A percentile compares a stretch with the other conserved stretches of the same genome.
Evolutionary conservation across 257 asterid genomes (phyloP).

Genomic region (Lycium ferocissimum): DNA sequence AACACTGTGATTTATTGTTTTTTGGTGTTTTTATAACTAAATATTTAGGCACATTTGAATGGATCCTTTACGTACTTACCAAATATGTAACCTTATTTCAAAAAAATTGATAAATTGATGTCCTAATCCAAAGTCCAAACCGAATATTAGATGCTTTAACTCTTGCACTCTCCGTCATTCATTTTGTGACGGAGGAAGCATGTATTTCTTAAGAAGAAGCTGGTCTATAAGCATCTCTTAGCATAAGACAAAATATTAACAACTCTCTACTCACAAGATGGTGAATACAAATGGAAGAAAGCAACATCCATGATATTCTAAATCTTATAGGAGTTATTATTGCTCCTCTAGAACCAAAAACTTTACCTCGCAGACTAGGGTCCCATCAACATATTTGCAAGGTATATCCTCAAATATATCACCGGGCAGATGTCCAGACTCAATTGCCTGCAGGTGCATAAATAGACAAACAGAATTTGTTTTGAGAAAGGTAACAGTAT

Average conservation of each 20-base stretch:
- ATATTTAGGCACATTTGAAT: no score
- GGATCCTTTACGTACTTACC: neutral
- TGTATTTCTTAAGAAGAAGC: conserved; percentile 6
- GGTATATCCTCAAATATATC: conserved; percentile 93
- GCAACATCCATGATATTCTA: conserved; percentile 4
- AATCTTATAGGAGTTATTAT: conserved; percentile 11
- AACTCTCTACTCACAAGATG: neutral
- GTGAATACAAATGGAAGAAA: conserved; percentile 9
- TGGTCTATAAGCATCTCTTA: conserved; percentile 6
- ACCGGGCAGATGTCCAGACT: conserved; percentile 89
- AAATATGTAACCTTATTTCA: neutral
- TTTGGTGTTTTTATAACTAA: no score
- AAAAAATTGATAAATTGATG: neutral
- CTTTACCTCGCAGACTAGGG: conserved; percentile 82
- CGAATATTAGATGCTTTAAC: conserved; percentile 5
- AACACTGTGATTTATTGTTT: neutral
- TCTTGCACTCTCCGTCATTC: neutral
- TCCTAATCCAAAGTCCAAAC: conserved; percentile 8
- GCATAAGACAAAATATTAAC: neutral
- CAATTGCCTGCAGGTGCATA: conserved; percentile 73
- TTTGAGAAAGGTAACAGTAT: conserved; percentile 16
- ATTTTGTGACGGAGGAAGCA: neutral
- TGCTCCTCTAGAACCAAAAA: conserved; percentile 31
- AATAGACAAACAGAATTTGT: conserved; percentile 30
- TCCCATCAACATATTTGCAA: conserved; percentile 82